Evolutionary conservation across 306 rosid species (phyloP).

Genomic region (cucumber (Cucumis sativus)): DNA sequence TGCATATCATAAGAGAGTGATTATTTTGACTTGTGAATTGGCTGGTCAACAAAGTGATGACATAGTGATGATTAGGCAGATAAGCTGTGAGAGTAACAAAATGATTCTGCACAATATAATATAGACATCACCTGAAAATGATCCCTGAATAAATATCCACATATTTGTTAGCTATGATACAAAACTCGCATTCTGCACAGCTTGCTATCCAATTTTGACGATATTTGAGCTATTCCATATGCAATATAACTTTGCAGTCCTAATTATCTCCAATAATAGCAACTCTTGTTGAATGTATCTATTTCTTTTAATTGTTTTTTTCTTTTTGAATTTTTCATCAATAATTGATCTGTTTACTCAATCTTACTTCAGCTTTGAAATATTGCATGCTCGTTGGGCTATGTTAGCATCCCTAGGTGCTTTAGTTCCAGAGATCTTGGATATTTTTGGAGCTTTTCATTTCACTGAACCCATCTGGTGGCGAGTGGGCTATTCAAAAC

Average conservation of each 20-base stretch:
- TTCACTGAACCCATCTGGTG: constrained; percentile 95
- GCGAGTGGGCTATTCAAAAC: constrained; percentile 95
- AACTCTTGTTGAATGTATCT: background rate
- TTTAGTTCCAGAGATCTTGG: constrained; percentile 69
- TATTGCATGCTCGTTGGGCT: constrained; percentile 98
- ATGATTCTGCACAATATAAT: background rate
- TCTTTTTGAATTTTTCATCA: background rate
- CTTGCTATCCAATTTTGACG: background rate
- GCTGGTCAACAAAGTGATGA: background rate
- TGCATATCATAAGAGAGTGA: background rate
- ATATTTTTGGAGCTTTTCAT: constrained; percentile 65
- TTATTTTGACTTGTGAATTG: background rate
- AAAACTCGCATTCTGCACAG: background rate
- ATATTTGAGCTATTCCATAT: background rate
- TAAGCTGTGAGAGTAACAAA: background rate
- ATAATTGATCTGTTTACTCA: constrained; percentile 12
- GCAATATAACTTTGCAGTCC: background rate
- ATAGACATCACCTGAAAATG: background rate
- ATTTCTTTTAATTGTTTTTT: background rate
- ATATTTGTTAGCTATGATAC: background rate
- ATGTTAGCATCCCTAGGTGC: constrained; percentile 88
- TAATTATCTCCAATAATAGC: background rate
- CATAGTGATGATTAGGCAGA: background rate
- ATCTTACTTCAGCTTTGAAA: constrained; percentile 59
- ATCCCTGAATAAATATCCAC: background rate